Percentiles rank a stretch among this genome's conserved stretches.
Evolutionary conservation across 1,284 basidiomycete genomes (phyloP).

Genomic region (Ceratobasidium sp.): DNA sequence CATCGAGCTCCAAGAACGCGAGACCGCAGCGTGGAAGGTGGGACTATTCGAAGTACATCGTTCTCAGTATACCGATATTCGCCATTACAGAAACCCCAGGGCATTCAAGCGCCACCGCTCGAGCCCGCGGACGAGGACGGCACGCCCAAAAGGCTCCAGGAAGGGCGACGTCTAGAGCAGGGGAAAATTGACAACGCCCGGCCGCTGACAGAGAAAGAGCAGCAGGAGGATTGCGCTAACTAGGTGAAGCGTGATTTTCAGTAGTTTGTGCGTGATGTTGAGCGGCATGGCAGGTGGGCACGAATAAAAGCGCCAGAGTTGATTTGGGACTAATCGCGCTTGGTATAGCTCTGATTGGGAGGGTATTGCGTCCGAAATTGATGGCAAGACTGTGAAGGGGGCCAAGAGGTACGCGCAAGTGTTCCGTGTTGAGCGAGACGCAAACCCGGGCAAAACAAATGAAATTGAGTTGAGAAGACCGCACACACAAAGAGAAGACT

Average conservation of each 20-base stretch:
- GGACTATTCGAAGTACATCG: conserved; percentile 44
- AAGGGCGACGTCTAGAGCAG: conserved; percentile 84
- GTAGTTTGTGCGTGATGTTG: conserved; percentile 86
- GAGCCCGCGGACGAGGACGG: conserved; percentile 80
- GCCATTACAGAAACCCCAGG: conserved; percentile 25
- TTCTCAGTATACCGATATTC: neutral
- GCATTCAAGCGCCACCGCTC: conserved; percentile 61
- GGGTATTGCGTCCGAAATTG: conserved; percentile 86
- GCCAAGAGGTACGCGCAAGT: conserved; percentile 85
- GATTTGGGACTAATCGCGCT: conserved; percentile 25
- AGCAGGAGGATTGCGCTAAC: conserved; percentile 83
- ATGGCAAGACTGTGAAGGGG: conserved; percentile 86
- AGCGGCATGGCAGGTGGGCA: conserved; percentile 84
- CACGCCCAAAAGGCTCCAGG: conserved; percentile 86
- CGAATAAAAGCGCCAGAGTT: neutral
- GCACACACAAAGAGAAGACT: too few relatives aligned
- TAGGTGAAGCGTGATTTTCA: conserved; percentile 97
- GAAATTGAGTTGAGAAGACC: too few relatives aligned
- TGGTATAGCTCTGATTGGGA: conserved; percentile 73
- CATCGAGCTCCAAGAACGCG: conserved; percentile 88
- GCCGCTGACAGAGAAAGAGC: conserved; percentile 88
- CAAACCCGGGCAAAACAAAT: too few relatives aligned
- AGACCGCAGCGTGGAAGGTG: conserved; percentile 85
- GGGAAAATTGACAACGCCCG: conserved; percentile 89
- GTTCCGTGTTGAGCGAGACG: conserved; percentile 67